A percentile compares a stretch with the other conserved stretches of the same genome.
phyloP scores from a whole-genome alignment of 192 early-diverging fungal species.

The Geosiphon pyriformis region DNA sequence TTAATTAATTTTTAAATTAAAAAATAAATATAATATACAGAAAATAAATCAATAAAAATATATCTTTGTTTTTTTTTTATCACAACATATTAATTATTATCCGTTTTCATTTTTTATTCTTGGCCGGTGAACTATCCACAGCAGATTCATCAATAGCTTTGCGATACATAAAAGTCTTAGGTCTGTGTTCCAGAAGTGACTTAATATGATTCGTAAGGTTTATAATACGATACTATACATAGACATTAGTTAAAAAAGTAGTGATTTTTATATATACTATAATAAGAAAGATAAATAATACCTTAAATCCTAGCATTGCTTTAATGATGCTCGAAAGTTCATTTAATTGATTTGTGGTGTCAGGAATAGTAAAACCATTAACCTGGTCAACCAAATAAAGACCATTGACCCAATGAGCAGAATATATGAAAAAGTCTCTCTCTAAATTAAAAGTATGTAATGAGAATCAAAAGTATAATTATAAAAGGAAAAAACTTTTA shows the following conservation, averaged over 20 bases:
- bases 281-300: conserved; percentile 5
- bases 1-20: no score
- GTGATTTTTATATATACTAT: neutral
- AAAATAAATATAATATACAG: no score
- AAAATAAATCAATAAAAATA: no score
- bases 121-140: neutral
- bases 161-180: neutral
- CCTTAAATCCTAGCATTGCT: neutral
- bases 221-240: neutral
- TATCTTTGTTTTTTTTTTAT: no score
- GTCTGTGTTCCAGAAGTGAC: conserved; percentile 1
- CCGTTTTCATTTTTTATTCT: no score
- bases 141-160: neutral
- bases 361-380: conserved; percentile 3
- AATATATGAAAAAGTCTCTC: conserved; percentile 1
- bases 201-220: conserved; percentile 3
- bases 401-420: conserved; percentile 8
- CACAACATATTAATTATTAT: no score
- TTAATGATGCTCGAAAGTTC: conserved; percentile 5
- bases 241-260: neutral
- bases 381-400: conserved; percentile 16
- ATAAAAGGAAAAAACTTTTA: neutral
- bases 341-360: conserved; percentile 5
- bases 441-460: neutral
- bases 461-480: neutral